phyloP scores from a whole-genome alignment of 225 moss, liverwort and hornwort genomes.

The Ulota crispa region DNA sequence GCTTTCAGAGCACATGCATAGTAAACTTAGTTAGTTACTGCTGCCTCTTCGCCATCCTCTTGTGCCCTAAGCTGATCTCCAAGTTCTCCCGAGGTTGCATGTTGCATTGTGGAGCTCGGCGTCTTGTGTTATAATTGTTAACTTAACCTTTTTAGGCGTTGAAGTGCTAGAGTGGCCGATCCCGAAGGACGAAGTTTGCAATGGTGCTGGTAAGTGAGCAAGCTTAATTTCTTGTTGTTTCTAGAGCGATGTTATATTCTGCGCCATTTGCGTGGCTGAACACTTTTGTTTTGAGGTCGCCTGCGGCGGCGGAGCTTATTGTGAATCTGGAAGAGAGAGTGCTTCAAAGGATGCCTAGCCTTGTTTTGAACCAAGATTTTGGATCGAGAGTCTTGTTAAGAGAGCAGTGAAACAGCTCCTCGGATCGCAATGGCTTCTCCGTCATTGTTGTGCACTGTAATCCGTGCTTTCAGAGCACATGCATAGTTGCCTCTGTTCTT shows the following conservation, averaged over 20 bases:
- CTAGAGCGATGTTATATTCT: background rate
- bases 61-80: background rate
- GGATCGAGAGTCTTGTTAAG: too few relatives aligned
- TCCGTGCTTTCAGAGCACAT: background rate
- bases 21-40: background rate
- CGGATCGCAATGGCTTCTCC: background rate
- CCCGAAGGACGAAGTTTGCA: background rate
- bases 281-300: background rate
- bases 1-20: background rate
- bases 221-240: background rate
- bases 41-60: background rate
- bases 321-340: background rate
- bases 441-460: background rate
- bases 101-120: background rate
- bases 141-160: background rate
- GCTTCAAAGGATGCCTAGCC: background rate
- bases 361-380: background rate
- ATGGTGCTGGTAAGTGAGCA: background rate
- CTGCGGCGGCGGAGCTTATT: background rate
- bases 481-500: background rate
- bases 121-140: background rate
- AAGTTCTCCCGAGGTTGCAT: background rate
- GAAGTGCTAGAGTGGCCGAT: background rate
- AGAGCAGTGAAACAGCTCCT: too few relatives aligned
- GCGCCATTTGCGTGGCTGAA: background rate